phyloP scores from a whole-genome alignment of 1,139 yeast genomes.

The Sugiyamaella japonica region DNA sequence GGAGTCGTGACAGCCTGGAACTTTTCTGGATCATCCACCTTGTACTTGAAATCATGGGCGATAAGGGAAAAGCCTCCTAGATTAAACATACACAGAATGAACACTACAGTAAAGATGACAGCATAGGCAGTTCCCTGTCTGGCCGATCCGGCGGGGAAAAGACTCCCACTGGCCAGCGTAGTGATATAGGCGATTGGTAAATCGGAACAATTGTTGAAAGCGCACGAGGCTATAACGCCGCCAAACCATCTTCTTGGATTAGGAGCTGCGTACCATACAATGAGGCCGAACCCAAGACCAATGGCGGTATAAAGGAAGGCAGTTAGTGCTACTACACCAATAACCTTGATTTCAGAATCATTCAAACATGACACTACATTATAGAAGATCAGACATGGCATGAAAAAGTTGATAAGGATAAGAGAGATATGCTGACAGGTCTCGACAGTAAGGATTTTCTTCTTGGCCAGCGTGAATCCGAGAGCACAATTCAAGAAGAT shows the following conservation, averaged over 20 bases:
- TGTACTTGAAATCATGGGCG: conserved; percentile 59
- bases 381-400: conserved; percentile 78
- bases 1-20: conserved; percentile 7
- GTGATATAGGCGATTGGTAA: conserved; percentile 88
- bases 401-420: conserved; percentile 65
- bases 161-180: conserved; percentile 66
- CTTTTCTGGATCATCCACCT: conserved; percentile 8
- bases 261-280: conserved; percentile 44
- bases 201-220: conserved; percentile 64
- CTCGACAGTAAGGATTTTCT: conserved; percentile 64
- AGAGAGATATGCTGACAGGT: conserved; percentile 67
- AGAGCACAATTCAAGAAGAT: conserved; percentile 72
- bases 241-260: conserved; percentile 78
- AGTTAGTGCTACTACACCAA: conserved; percentile 71
- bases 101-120: conserved; percentile 73
- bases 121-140: conserved; percentile 83
- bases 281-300: conserved; percentile 37
- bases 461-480: conserved; percentile 67
- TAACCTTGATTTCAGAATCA: conserved; percentile 67
- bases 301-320: conserved; percentile 50
- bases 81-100: conserved; percentile 69
- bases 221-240: conserved; percentile 72
- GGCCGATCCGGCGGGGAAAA: conserved; percentile 60
- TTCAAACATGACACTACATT: conserved; percentile 71
- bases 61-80: conserved; percentile 71